phyloP scores from a whole-genome alignment of 1,284 basidiomycete genomes.

The Sanghuangporus weigelae region DNA sequence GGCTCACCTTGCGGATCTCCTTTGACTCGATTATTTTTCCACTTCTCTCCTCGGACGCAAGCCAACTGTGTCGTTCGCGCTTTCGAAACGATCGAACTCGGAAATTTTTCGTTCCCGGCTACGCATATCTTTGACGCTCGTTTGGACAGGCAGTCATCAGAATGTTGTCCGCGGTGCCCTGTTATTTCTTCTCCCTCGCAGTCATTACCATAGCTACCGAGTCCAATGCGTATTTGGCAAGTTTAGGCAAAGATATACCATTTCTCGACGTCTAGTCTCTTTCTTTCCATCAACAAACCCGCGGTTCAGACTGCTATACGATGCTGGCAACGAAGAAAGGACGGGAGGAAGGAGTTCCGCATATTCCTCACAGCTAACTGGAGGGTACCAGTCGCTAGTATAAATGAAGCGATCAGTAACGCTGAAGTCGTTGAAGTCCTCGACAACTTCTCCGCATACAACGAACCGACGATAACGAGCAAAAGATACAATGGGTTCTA shows the following conservation, averaged over 20 bases:
- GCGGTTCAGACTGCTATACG: neutral
- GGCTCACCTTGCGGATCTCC: too few species aligned
- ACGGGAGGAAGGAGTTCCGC: neutral
- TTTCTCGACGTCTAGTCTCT: too few species aligned
- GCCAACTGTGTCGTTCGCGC: neutral
- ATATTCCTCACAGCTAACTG: neutral
- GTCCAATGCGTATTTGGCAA: neutral
- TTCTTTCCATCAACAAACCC: neutral
- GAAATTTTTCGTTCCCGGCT: neutral
- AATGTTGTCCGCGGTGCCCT: neutral
- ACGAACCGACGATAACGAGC: neutral
- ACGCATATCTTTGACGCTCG: neutral
- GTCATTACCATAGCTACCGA: neutral
- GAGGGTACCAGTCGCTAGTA: neutral
- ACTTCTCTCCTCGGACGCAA: too few species aligned
- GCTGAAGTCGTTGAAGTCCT: neutral
- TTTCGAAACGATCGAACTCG: neutral
- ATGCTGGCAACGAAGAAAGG: neutral
- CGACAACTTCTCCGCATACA: neutral
- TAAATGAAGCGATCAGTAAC: neutral
- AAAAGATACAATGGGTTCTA: constrained; percentile 6
- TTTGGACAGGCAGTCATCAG: neutral
- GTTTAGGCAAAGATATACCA: neutral
- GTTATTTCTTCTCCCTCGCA: neutral
- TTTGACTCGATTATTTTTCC: too few species aligned